A percentile compares a stretch with the other conserved stretches of the same genome.
Evolutionary conservation across 306 rosid species (phyloP).

Genomic region (Fragaria nilgerrensis): DNA sequence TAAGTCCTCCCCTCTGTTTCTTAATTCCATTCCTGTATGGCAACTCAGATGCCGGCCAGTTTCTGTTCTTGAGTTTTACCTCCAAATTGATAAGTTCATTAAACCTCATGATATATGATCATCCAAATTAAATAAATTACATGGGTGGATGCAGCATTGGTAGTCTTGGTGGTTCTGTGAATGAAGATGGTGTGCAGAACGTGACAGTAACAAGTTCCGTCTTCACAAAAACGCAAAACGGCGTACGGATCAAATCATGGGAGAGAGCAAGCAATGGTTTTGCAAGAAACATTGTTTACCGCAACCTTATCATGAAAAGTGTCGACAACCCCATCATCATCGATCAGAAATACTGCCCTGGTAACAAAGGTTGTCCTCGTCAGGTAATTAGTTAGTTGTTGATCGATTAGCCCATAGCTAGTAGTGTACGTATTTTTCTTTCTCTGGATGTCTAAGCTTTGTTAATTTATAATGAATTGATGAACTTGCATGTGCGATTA

Average conservation of each 20-base stretch:
- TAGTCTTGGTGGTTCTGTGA: conserved; percentile 10
- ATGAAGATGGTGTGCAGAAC: conserved; percentile 13
- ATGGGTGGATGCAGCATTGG: conserved; percentile 16
- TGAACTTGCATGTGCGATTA: background rate
- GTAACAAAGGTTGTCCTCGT: conserved; percentile 13
- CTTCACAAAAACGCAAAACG: conserved; percentile 22
- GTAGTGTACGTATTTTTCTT: background rate
- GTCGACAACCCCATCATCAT: conserved; percentile 22
- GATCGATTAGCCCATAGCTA: background rate
- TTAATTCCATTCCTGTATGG: too few species aligned
- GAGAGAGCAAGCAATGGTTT: conserved; percentile 4
- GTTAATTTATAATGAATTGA: background rate
- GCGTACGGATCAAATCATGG: conserved; percentile 24
- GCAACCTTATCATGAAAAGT: conserved; percentile 15
- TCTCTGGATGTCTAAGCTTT: background rate
- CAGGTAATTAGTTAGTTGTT: background rate
- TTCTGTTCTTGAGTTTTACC: too few species aligned
- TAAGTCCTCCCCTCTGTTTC: too few species aligned
- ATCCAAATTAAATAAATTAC: background rate
- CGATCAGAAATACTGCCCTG: conserved; percentile 14
- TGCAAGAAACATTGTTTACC: background rate
- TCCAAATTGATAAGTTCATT: too few species aligned
- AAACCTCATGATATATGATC: background rate
- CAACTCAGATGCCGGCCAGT: too few species aligned
- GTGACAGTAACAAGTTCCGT: conserved; percentile 10